phyloP scores from a whole-genome alignment of 2,329 filamentous ascomycete genomes.

The Coleophoma crateriformis region DNA sequence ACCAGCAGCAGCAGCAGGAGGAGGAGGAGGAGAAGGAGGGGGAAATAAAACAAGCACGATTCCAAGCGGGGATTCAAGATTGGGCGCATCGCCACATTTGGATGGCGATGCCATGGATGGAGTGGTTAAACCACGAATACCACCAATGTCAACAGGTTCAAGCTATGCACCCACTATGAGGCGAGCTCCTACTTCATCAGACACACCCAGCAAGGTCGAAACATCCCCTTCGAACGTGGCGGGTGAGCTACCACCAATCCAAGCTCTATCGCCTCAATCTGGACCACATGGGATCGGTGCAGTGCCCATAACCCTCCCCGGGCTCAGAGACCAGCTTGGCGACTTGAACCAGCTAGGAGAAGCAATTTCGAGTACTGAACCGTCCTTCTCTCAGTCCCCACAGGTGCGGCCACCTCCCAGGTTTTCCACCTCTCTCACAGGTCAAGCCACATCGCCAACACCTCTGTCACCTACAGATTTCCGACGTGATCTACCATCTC shows the following conservation, averaged over 20 bases:
- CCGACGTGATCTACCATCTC: slow-evolving; percentile 37
- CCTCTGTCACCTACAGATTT: slow-evolving; percentile 22
- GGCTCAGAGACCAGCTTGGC: slow-evolving; percentile 22
- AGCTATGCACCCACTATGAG: slow-evolving; percentile 4
- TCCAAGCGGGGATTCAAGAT: background rate
- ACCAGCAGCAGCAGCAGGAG: background rate
- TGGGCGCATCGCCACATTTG: background rate
- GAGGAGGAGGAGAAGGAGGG: too few species aligned
- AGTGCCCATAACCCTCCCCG: slow-evolving; percentile 21
- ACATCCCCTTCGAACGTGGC: slow-evolving; percentile 2
- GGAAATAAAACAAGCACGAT: background rate
- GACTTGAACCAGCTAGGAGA: slow-evolving; percentile 22
- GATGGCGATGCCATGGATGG: slow-evolving; percentile 10
- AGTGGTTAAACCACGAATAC: slow-evolving; percentile 10
- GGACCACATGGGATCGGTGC: slow-evolving; percentile 17
- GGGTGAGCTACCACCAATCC: slow-evolving; percentile 24
- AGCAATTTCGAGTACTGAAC: slow-evolving; percentile 9
- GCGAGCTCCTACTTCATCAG: slow-evolving; percentile 7
- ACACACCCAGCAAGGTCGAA: slow-evolving; percentile 12
- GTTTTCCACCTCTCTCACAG: slow-evolving; percentile 13
- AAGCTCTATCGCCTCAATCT: slow-evolving; percentile 17
- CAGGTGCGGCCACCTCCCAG: slow-evolving; percentile 15
- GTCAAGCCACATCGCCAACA: slow-evolving; percentile 20
- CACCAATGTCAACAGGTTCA: slow-evolving; percentile 9
- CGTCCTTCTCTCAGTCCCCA: slow-evolving; percentile 22